Conservation (phyloP, 2,329 filamentous ascomycete species). For the Colletotrichum coccodes region DNA sequence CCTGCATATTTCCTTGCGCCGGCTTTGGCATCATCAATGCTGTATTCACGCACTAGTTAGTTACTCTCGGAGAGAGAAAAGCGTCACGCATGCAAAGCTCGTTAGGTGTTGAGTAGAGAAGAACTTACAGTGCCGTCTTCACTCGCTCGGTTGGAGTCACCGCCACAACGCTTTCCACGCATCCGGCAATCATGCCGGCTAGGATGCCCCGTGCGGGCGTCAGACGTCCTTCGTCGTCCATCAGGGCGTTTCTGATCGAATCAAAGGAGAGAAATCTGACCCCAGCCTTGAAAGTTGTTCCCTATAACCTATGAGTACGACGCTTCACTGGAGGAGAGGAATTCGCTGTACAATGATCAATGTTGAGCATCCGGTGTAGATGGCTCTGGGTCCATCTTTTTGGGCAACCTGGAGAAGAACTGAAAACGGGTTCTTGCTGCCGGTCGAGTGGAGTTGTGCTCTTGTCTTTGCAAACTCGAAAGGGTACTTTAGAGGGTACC, state of each 20-base stretch:
- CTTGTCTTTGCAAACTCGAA: constrained; percentile 76
- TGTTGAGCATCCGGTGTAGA: constrained; percentile 73
- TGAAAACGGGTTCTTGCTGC: constrained; percentile 63
- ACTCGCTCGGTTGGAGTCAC: constrained; percentile 76
- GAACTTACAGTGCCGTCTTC: constrained; percentile 67
- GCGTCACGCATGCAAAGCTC: neutral
- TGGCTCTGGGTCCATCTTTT: constrained; percentile 64
- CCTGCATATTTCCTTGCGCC: constrained; percentile 40
- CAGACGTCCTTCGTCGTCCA: constrained; percentile 66
- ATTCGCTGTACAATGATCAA: constrained; percentile 56
- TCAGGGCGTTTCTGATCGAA: constrained; percentile 66
- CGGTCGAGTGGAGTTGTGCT: constrained; percentile 60
- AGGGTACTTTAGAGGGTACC: constrained; percentile 57
- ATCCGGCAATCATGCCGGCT: constrained; percentile 72
- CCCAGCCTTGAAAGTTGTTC: constrained; percentile 71
- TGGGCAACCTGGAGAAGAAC: constrained; percentile 65
- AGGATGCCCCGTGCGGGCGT: constrained; percentile 66
- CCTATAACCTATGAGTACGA: constrained; percentile 39
- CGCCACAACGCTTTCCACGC: constrained; percentile 69
- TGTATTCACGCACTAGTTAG: constrained; percentile 13
- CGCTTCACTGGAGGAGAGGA: neutral
- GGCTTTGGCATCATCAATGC: constrained; percentile 48
- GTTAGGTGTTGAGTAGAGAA: neutral
- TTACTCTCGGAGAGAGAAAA: neutral
- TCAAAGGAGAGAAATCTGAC: constrained; percentile 75